Base-by-base conservation (phyloP, 2,329 filamentous ascomycete species). In the Neoascochyta sp. region DNA sequence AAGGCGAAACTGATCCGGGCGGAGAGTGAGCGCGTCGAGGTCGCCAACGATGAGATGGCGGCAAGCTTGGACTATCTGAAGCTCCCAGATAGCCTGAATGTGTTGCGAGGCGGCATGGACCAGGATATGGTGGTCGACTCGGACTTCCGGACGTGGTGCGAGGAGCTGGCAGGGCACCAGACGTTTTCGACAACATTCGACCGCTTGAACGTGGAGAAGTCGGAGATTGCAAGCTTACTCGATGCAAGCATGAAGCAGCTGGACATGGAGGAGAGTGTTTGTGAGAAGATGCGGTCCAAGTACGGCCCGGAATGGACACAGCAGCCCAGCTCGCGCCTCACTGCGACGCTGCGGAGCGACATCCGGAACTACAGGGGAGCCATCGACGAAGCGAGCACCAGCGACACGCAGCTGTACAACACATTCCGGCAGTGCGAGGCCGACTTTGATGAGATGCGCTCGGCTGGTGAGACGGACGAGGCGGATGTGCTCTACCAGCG, bases 281-380 rank as follows among this genome's bases (percentile, higher is more conserved):
- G 92, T 60, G 92, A 98, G 63, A 98, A 96, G 71, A 98, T 98
- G 92, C 79, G 92, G 25, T 93, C 88, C 9, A 98, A 98, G 61
- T 96, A 96, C 59, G 89, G 90, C 32, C 76, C 74, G 16, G 90
- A 96, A 32, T 98, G 92, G 92, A 95, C 87, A 11, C 92, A 98
- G 54, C 92, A 98, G 54, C 92, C 92, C 8, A 96, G 90, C 58
- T 86, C 86, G 17, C 76, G 86, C 34, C 74, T 98, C 22, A 98
- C 90, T 1, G 81, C 85, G 4, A 96, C 90, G 0, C 67, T 98
- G 27, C 78, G 89, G 32, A 82, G 80, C 36, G 92, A 98, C 57
- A 83, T 96, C 30, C 76, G 83, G 39, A 90, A 83, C 52, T 95
- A 96, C 56, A 79, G 83, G 16, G 84, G 89, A 35, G 92, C 92